Evolutionary conservation across 1,284 basidiomycete genomes (phyloP), one percentile per base, ranked within the genome.

Genomic region (Uromyces viciae-fabae): DNA sequence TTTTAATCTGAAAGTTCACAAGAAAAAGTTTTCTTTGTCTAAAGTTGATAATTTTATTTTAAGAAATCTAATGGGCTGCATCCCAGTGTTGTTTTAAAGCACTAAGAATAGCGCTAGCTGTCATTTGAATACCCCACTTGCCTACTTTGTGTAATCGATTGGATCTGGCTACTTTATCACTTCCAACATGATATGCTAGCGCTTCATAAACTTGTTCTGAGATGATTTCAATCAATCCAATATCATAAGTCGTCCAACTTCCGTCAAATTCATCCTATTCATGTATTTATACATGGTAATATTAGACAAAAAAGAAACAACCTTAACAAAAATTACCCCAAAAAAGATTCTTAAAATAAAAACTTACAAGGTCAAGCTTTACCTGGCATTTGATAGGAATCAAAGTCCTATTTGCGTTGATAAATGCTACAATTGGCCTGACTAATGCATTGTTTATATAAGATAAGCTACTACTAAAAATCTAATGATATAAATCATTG

Each of bases 361-460:
- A 3, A 64, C 81, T 72, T 60, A 82, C 87, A 77, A 95, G 86
- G 82, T 92, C 90, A 84, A 94, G 92, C 36, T 92, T 90, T 3
- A 96, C 91, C 81, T 91, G 90, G 85, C 94, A 96, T 83, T 92
- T 93, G 78, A 98, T 94, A 14, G 95, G 95, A 2, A 98, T 90
- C 82, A 98, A 87, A 0, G 95, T 98, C 82, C 92, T 90, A 85
- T 98, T 95, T 0, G 92, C 92, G 93, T 97, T 97, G 90, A 99
- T 97, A 85, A 99, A 99, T 0, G 95, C 95, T 5, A 99, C 97
- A 82, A 99, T 98, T 3, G 97, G 96, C 81, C 97, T 88, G 58
- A 98, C 93, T 42, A 99, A 88, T n/a, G 96, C 97, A 85, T 92
- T 94, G 84, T 96, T 96, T 82, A 93, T 92, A 85, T 98, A 94